Evolutionary conservation across 2,329 filamentous ascomycete genomes (phyloP).

Genomic region (Xylariaceae sp.): DNA sequence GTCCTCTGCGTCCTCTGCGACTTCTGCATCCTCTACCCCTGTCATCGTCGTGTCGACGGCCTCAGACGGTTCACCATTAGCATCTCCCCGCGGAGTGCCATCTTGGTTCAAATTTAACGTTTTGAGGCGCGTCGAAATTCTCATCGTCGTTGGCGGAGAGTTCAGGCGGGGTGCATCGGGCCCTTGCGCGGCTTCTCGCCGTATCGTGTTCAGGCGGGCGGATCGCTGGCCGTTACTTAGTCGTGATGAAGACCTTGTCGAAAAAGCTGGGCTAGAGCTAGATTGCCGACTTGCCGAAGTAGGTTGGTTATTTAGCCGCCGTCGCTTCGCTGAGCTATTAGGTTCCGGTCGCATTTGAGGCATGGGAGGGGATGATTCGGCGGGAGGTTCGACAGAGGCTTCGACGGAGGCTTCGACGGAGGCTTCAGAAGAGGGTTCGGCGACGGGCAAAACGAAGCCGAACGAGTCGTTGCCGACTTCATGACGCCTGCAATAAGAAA

Average conservation of each 20-base stretch:
- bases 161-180: neutral
- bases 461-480: conserved; percentile 58
- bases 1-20: conserved; percentile 11
- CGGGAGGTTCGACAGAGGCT: conserved; percentile 30
- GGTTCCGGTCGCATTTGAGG: conserved; percentile 37
- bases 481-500: conserved; percentile 38
- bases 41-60: neutral
- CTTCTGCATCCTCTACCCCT: conserved; percentile 11
- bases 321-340: conserved; percentile 46
- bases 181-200: neutral
- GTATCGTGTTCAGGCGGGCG: neutral
- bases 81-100: conserved; percentile 15
- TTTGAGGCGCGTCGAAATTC: conserved; percentile 9
- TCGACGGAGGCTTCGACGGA: conserved; percentile 36
- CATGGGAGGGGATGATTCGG: conserved; percentile 22
- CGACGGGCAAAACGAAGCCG: conserved; percentile 43
- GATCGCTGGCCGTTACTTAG: conserved; percentile 19
- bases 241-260: conserved; percentile 16
- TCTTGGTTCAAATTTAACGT: conserved; percentile 19
- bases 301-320: conserved; percentile 31
- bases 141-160: conserved; percentile 13
- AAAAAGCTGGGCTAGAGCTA: conserved; percentile 22
- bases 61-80: conserved; percentile 9
- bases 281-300: conserved; percentile 14
- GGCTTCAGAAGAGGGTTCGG: conserved; percentile 19